A percentile compares a stretch with the other conserved stretches of the same genome.
Evolutionary conservation across 345 rosid species (phyloP).

Genomic region (Salix exigua): DNA sequence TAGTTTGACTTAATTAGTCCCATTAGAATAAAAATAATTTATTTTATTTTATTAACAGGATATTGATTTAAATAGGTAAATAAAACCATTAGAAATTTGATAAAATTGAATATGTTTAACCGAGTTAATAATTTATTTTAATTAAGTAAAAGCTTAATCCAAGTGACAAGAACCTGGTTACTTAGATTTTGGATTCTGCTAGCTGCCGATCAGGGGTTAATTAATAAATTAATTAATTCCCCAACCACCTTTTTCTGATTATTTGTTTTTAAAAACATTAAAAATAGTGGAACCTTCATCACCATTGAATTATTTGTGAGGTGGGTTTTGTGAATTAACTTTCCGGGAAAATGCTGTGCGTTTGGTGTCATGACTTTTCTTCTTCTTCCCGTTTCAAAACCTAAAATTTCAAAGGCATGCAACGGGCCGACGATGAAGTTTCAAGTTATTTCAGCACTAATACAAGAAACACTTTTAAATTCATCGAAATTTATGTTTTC

Average conservation of each 20-base stretch:
- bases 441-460: background rate
- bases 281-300: background rate
- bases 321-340: background rate
- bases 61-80: too few species aligned
- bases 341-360: background rate
- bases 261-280: background rate
- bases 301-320: background rate
- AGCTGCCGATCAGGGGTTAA: too few species aligned
- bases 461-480: background rate
- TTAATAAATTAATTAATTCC: too few species aligned
- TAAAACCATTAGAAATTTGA: too few species aligned
- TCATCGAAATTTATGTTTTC: background rate
- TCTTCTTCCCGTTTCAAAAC: background rate
- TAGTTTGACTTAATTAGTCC: too few species aligned
- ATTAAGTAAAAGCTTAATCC: too few species aligned
- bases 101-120: too few species aligned
- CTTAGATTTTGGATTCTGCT: too few species aligned
- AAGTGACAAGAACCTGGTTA: too few species aligned
- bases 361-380: background rate
- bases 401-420: background rate
- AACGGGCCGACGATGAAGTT: background rate
- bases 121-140: too few species aligned
- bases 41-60: too few species aligned
- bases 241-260: background rate
- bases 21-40: too few species aligned